These are phyloP conservation scores for Pseudoturritis turrita DNA, from an alignment of 345 rosid species.

Conservation along the genomic window DNA sequence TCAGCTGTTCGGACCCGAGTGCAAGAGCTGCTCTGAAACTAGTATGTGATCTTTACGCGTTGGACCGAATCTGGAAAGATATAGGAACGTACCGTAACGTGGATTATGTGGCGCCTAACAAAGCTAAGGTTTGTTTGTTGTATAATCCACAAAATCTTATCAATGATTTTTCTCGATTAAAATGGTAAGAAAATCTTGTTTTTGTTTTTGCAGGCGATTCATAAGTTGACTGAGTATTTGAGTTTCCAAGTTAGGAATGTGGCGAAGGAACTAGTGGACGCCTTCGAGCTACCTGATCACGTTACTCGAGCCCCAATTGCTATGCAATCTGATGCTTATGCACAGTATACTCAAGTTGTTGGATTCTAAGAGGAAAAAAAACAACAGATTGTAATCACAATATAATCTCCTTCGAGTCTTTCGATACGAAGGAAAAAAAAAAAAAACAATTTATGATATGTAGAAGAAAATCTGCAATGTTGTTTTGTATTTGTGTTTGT, in stretches of 20 bases:
- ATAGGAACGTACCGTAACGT: constrained; percentile 92
- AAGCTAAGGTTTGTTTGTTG: constrained; percentile 71
- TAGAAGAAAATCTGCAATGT: neutral
- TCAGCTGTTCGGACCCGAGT: constrained; percentile 75
- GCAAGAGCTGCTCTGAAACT: constrained; percentile 77
- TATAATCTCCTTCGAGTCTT: constrained; percentile 1
- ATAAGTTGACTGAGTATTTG: constrained; percentile 76
- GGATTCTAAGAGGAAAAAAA: constrained; percentile 46
- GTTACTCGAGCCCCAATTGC: constrained; percentile 95
- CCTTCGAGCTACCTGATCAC: constrained; percentile 74
- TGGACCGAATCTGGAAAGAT: constrained; percentile 92
- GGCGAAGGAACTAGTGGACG: constrained; percentile 75
- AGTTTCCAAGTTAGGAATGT: constrained; percentile 86
- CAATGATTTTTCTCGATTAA: neutral
- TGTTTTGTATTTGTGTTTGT: neutral
- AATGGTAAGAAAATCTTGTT: neutral
- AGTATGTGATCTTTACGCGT: constrained; percentile 91
- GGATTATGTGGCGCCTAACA: constrained; percentile 96
- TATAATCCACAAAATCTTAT: neutral
- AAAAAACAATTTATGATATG: neutral
- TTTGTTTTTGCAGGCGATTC: constrained; percentile 62
- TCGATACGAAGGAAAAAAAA: neutral
- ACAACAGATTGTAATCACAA: neutral
- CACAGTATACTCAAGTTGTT: constrained; percentile 76
- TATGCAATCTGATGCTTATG: constrained; percentile 86